Base-by-base conservation (phyloP, 2,329 filamentous ascomycete species). In the Myotisia sp. region DNA sequence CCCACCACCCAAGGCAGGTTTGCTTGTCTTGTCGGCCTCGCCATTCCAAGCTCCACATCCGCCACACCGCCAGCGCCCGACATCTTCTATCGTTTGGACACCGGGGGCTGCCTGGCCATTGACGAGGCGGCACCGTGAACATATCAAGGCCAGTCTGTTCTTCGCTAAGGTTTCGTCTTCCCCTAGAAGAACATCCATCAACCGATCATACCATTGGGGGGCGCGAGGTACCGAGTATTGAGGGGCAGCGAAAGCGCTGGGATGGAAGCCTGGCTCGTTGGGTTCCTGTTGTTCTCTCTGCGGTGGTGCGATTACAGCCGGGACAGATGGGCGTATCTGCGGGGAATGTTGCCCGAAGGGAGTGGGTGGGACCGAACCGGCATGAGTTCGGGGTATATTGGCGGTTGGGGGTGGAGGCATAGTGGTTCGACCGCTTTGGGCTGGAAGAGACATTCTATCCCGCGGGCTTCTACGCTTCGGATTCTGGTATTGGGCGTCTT, bases 71-170 rank as follows among this genome's bases (percentile, higher is more conserved):
- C 90, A 98, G 41, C 68, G 67, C 2, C 87, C 90, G 1, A 98
- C 50, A 33, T 94, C 86, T 24, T 81, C 74, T 1, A 87, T 60
- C 0, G 67, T 72, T 45, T 74, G 79, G 0, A 80, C 77, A 1
- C 90, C 90, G 0, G 90, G 87, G 2, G 90, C 86, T 3, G 90
- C 90, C 53, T 94, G 90, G 0, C 92, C 90, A 52, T 98, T 98
- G 30, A 98, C 86, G 1, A 94, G 70, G 19, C 83, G 70, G 54
- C 90, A 98, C 24, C 70, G 66, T 20, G 65, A 58, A 59, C 90
- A 98, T 36, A 98, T 83, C 43, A 98, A 65, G 5, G 76, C 87
- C 38, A 93, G 74, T 12, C 90, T 76, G 56, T 95, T 95, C 62
- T 85, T 92, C 2, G 87, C 74, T 8, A 81, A 76, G 3, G 82